Evolutionary conservation across 306 rosid genomes (phyloP).

Genomic region (Acacia crassicarpa): DNA sequence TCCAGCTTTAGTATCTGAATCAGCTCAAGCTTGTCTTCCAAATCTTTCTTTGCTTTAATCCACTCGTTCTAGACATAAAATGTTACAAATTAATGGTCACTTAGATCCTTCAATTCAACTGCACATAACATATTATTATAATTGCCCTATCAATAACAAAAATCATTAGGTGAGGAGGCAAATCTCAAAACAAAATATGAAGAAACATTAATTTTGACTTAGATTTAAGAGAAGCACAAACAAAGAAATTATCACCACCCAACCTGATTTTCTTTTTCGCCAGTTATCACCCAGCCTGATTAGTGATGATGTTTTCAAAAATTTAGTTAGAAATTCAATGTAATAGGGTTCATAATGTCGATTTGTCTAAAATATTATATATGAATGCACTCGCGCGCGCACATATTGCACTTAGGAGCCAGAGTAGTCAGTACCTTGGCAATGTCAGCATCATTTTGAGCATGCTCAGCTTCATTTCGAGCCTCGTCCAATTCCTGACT

Average conservation of each 20-base stretch:
- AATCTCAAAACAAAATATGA: background rate
- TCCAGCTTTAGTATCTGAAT: background rate
- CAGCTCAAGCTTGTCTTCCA: background rate
- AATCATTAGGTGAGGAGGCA: background rate
- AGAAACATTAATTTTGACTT: background rate
- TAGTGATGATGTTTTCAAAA: background rate
- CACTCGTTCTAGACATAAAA: background rate
- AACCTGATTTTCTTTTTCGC: too few species aligned
- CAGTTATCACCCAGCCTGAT: background rate
- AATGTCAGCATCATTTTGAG: background rate
- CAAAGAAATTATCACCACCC: background rate
- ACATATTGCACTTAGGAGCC: background rate
- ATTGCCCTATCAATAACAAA: background rate
- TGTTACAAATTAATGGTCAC: background rate
- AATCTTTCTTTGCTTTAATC: background rate
- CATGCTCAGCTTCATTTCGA: background rate
- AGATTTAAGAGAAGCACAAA: background rate
- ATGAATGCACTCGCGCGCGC: background rate
- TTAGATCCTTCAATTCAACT: background rate
- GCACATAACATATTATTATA: background rate
- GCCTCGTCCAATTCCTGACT: background rate
- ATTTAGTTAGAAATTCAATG: background rate
- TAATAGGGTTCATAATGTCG: background rate
- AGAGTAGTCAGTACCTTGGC: background rate
- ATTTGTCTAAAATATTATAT: background rate